Evolutionary conservation across 345 rosid species (phyloP), one percentile per base, ranked within the genome.

Genomic region (Citrus medica): DNA sequence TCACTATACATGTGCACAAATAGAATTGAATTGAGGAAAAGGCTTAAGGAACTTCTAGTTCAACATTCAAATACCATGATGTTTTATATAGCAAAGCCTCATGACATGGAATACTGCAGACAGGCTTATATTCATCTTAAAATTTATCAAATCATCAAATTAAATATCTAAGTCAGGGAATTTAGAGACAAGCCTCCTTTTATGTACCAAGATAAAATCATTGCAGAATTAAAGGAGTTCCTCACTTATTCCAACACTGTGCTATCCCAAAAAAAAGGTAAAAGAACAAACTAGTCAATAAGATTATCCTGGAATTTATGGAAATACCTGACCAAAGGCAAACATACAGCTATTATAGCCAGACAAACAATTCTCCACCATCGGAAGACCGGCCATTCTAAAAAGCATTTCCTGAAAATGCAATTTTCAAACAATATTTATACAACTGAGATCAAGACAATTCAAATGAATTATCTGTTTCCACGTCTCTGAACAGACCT

Each of bases 281-380:
- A 38, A 38, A 30, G 17, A 46, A 46, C 58, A 33, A n/a, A 42
- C 21, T 19, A 16, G n/a, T 3, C 6, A 2, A 46, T 67, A 59
- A 68, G 25, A 33, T 30, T 14, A 74, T 59, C 30, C 65, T 51
- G 7, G 24, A 60, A 17, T 71, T 33, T 62, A 79, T 63, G 63
- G 60, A 79, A 60, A 32, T 92, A 96, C 99, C 98, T 96, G 99
- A 46, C 98, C 99, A 81, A 94, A 96, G 5, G 98, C 99, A 86
- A 96, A 96, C 87, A 96, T 92, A 83, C 99, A 95, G 80, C 98
- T 94, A 60, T 96, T 96, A 82, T 95, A 92, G 35, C 99, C 99
- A 81, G 97, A 93, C 89, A 96, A 81, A 86, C 99, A 96, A 76
- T 94, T 96, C 87, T 96, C 97, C 69, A 94, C 97, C 97, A 94